These are phyloP conservation scores for Ceratocystis cacaofunesta DNA, from an alignment of 2,329 filamentous ascomycete species.

Conservation along the genomic window DNA sequence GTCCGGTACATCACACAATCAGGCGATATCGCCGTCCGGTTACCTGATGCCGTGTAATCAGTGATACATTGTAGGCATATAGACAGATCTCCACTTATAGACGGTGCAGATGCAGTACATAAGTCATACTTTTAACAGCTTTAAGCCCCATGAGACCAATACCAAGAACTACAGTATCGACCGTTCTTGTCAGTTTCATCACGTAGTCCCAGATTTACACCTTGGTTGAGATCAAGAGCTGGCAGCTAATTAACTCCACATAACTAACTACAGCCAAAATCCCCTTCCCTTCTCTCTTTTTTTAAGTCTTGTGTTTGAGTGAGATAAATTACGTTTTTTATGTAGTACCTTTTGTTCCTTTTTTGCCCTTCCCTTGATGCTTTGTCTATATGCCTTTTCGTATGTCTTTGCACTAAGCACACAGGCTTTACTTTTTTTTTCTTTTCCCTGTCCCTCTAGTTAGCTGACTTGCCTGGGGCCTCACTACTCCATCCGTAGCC, in stretches of 20 bases:
- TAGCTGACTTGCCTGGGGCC: constrained; percentile 17
- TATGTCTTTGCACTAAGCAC: constrained; percentile 7
- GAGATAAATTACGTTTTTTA: neutral
- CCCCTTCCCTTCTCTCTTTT: too few relatives aligned
- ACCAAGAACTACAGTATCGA: neutral
- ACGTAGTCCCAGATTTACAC: neutral
- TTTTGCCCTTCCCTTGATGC: neutral
- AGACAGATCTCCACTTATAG: neutral
- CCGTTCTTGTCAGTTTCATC: neutral
- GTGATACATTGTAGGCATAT: neutral
- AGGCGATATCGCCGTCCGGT: constrained; percentile 83
- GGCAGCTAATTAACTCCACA: neutral
- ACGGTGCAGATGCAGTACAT: neutral
- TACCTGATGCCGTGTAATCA: constrained; percentile 70
- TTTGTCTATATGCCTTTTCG: neutral
- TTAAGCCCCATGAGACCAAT: neutral
- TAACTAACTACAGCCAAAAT: neutral
- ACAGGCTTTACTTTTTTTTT: neutral
- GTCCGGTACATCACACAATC: constrained; percentile 98
- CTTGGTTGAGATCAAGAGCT: neutral
- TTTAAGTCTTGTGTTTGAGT: neutral
- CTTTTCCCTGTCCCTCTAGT: constrained; percentile 20
- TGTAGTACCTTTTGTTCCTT: neutral
- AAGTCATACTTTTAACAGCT: neutral
- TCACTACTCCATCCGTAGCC: constrained; percentile 21